Base-by-base conservation (phyloP, 2,329 filamentous ascomycete genomes). In the Pseudogymnoascus sp. region DNA sequence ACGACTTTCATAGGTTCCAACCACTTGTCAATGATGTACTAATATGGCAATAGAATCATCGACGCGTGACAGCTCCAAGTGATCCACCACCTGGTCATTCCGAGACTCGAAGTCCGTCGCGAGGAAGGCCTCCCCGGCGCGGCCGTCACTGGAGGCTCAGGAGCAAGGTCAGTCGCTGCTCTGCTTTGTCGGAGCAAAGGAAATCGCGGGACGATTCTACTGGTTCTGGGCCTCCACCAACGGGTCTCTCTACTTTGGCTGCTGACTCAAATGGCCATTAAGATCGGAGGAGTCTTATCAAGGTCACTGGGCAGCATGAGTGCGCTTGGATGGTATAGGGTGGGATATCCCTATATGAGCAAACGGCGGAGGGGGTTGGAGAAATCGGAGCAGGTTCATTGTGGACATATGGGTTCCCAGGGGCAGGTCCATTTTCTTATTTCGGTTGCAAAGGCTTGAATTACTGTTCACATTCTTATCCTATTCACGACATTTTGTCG, bases 91-190 rank as follows among this genome's bases (percentile, higher is more conserved):
- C 61, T 18, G 37, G 56, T 34, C 39, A 60, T 33, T 64, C 64
- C 39, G 63, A 67, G n/a, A 21, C 5, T 26, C 35, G 41, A 23
- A 37, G 52, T 21, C 18, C 34, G 2, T 48, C 61, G 28, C 63
- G 63, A 30, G 59, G 48, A 26, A 60, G 58, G 59, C 65, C 66
- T 55, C 19, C 37, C 38, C 62, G 64, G 21, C 66, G 67, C 18
- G 61, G 56, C 57, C 66, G 67, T n/a, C 66, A 70, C 59, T 70
- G 67, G 68, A 59, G 68, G 60, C 57, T 67, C 37, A 69, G 65
- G 57, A 67, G 68, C 39, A 52, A 52, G n/a, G 45, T 30, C 45
- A 15, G 45, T 12, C 45, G 45, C 23, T 12, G 26, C 9, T 52
- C 45, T 5, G 45, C 45, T 12, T 52, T 52, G 12, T 52, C 45